Evolutionary conservation across 345 rosid species (phyloP).

Genomic region (Heritiera fomes): DNA sequence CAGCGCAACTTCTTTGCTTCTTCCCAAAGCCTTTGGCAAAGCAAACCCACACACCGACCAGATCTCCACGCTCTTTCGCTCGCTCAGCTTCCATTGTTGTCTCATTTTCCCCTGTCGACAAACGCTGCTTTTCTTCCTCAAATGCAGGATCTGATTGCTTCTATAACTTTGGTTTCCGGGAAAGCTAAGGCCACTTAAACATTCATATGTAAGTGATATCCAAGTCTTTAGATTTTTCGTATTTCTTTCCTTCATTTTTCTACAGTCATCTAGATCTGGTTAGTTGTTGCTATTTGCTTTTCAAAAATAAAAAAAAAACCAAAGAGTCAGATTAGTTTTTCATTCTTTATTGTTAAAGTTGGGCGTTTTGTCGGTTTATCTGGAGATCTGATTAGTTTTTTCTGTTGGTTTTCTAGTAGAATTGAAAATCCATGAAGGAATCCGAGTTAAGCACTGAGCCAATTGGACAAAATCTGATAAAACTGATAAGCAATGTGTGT

Average conservation of each 20-base stretch:
- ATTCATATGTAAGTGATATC: conserved; percentile 29
- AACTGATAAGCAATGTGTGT: conserved; percentile 81
- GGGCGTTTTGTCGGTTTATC: neutral
- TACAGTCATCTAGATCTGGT: conserved; percentile 19
- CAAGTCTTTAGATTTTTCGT: neutral
- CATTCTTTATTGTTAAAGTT: neutral
- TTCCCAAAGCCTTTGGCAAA: neutral
- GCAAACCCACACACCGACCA: neutral
- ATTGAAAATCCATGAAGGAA: conserved; percentile 59
- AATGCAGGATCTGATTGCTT: conserved; percentile 14
- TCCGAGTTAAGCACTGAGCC: conserved; percentile 63
- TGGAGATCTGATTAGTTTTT: conserved; percentile 12
- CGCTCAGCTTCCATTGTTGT: neutral
- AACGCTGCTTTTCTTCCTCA: neutral
- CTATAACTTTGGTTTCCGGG: neutral
- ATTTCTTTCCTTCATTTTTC: neutral
- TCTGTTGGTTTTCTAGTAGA: conserved; percentile 6
- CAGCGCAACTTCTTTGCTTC: neutral
- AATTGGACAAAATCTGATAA: conserved; percentile 73
- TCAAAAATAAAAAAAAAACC: neutral
- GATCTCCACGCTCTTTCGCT: neutral
- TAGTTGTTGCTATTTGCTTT: neutral
- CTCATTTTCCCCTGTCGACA: conserved; percentile 3
- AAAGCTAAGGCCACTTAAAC: conserved; percentile 31
- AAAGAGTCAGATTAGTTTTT: neutral